phyloP scores from a whole-genome alignment of 2,329 filamentous ascomycete species.

The Cordyceps cateniannulata region DNA sequence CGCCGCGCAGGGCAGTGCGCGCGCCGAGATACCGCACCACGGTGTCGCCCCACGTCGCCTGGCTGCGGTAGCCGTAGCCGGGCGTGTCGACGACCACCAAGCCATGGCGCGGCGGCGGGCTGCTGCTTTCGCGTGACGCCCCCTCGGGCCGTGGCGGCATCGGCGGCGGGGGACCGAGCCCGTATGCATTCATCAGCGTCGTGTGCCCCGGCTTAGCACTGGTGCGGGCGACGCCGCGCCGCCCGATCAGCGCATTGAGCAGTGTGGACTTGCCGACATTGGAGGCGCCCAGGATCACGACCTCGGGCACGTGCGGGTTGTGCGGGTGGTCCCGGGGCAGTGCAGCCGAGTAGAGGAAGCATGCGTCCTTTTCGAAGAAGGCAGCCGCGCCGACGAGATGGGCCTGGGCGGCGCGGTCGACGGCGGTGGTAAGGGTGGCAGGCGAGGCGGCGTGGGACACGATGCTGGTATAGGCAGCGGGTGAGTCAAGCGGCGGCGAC shows the following conservation, averaged over 20 bases:
- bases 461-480: conserved; percentile 7
- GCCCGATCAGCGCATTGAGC: conserved; percentile 70
- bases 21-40: conserved; percentile 44
- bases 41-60: conserved; percentile 44
- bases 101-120: conserved; percentile 35
- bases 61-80: conserved; percentile 42
- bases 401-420: conserved; percentile 16
- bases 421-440: conserved; percentile 1
- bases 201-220: conserved; percentile 47
- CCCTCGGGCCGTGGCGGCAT: conserved; percentile 18
- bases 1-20: conserved; percentile 42
- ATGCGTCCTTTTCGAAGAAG: conserved; percentile 26
- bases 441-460: conserved; percentile 1
- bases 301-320: conserved; percentile 49
- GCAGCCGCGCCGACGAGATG: conserved; percentile 21
- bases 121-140: too few relatives aligned
- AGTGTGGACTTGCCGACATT: conserved; percentile 89
- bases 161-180: conserved; percentile 38
- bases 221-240: conserved; percentile 38
- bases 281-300: conserved; percentile 78
- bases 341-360: conserved; percentile 45
- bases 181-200: conserved; percentile 49
- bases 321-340: conserved; percentile 41
- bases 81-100: conserved; percentile 47
- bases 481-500: background rate